Evolutionary conservation across 2,329 filamentous ascomycete species (phyloP), one percentile per base, ranked within the genome.

Genomic region (Eutypella sp.): DNA sequence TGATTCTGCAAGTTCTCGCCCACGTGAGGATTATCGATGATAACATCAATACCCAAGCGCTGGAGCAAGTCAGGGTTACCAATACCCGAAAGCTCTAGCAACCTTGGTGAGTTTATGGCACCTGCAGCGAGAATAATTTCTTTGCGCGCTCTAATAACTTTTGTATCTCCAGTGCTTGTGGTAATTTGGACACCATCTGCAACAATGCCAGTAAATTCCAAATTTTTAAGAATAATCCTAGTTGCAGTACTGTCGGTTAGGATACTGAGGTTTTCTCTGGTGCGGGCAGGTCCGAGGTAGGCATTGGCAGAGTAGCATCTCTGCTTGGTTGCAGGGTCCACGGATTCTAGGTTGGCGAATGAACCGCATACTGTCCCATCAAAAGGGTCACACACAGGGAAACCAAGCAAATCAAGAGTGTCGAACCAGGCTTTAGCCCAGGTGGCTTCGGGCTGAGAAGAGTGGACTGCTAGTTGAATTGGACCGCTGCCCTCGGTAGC

Each of bases 101-200:
- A 65, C 61, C 75, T 78, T 5, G 73, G 82, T 8, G 75, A 80
- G 56, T 74, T 72, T 37, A 77, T 65, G 24, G 70, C 74, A 0
- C 82, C 82, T 1, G 78, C 79, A 3, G 74, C 74, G 3, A 86
- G 59, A 37, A 85, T 72, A 8, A 84, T 70, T 53, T 84, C 81
- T 44, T 44, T 47, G 8, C 34, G 34, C 19, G 45, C 40, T 13
- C 8, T 36, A 10, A 43, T 41, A 11, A 33, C 23, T 22, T 25
- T 43, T 8, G 25, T 23, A 5, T 16, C 10, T 9, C 16, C 9
- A n/a, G 40, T n/a, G 36, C 33, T 42, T n/a, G 19, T 36, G 34
- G 22, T 44, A 40, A 27, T 40, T 11, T 37, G 33, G 33, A 37
- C 33, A 19, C 33, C 33, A 6, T 37, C 33, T n/a, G 33, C 33